Conservation (phyloP, 495 filamentous ascomycete species). For the Glutinoglossum americanum region DNA sequence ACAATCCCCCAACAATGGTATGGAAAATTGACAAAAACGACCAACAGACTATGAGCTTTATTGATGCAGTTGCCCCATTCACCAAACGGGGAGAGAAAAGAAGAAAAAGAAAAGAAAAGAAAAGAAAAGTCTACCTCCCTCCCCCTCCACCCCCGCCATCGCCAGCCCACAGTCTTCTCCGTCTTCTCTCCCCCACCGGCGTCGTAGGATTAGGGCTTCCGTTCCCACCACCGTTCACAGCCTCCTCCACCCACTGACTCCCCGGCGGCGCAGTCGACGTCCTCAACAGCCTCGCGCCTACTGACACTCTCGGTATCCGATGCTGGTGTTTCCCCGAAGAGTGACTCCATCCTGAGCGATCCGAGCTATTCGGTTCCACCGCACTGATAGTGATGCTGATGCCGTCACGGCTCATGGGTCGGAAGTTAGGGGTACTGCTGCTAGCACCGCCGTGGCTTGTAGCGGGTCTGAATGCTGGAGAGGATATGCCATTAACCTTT, state of each 20-base stretch:
- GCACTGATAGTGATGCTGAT: neutral
- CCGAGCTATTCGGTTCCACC: neutral
- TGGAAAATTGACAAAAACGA: too few species aligned
- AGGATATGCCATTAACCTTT: neutral
- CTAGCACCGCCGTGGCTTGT: neutral
- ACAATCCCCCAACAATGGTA: too few species aligned
- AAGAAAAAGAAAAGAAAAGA: too few species aligned
- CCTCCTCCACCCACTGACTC: neutral
- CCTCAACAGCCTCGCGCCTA: neutral
- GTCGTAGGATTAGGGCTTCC: neutral
- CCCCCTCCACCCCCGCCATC: neutral
- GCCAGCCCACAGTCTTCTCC: neutral
- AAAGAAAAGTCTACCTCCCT: neutral
- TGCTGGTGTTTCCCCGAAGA: neutral
- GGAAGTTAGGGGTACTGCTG: neutral
- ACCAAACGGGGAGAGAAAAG: too few species aligned
- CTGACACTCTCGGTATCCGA: neutral
- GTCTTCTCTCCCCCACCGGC: neutral
- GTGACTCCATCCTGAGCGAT: neutral
- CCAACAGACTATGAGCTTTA: too few species aligned
- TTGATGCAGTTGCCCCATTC: too few species aligned
- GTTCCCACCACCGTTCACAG: neutral
- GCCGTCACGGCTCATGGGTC: neutral
- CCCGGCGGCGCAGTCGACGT: neutral
- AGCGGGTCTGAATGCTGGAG: neutral